Percentiles rank a stretch among this genome's conserved stretches.
These are phyloP conservation scores for Chaetomium olivaceum DNA, from an alignment of 2,329 filamentous ascomycete species.

Conservation along the genomic window DNA sequence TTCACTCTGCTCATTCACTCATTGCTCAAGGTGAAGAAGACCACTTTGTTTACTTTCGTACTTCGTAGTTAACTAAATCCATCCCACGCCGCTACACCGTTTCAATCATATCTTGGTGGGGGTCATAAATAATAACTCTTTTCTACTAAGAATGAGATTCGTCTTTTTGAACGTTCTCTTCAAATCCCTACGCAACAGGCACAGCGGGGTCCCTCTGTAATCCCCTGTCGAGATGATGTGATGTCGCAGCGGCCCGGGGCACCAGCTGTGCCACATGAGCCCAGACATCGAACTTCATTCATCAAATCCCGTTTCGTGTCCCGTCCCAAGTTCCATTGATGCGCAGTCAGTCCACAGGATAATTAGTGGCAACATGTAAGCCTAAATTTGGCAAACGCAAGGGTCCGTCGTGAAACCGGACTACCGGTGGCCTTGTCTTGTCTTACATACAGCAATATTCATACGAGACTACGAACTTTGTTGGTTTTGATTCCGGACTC, in stretches of 20 bases:
- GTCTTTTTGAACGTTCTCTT: not conserved
- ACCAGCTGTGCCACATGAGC: slow-evolving; percentile 9
- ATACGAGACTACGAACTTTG: not conserved
- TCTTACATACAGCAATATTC: not conserved
- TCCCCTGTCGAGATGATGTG: not conserved
- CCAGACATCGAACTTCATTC: not conserved
- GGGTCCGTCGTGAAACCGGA: slow-evolving; percentile 14
- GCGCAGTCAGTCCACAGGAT: not conserved
- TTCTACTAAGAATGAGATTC: not conserved
- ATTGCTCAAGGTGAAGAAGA: not conserved
- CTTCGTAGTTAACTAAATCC: not conserved
- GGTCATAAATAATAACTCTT: not conserved
- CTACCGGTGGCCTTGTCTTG: not conserved
- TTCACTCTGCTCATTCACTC: not conserved
- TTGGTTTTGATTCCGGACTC: not conserved
- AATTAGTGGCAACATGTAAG: slow-evolving; percentile 10
- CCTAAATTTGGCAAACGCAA: slow-evolving; percentile 30
- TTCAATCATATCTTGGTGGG: not conserved
- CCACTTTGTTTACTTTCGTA: not conserved
- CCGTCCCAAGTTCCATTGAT: not conserved
- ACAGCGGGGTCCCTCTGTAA: not conserved
- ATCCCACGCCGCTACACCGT: not conserved
- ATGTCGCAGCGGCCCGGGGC: slow-evolving; percentile 1
- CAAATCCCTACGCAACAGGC: too few relatives aligned
- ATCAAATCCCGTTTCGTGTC: not conserved